A percentile compares a stretch with the other conserved stretches of the same genome.
phyloP scores from a whole-genome alignment of 139 green algal genomes.

The Asterochloris erici region DNA sequence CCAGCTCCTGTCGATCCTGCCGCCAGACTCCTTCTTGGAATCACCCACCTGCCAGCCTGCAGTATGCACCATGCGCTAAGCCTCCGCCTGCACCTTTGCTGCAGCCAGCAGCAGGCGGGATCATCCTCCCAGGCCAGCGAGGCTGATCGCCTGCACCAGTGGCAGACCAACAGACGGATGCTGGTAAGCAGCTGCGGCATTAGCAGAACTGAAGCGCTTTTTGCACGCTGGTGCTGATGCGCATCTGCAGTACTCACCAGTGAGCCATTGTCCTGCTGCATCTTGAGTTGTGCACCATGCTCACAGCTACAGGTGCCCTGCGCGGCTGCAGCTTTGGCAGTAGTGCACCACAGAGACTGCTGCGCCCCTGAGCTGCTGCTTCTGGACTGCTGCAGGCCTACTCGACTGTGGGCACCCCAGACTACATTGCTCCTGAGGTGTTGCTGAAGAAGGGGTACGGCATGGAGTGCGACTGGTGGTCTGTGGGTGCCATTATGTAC shows the following conservation, averaged over 20 bases:
- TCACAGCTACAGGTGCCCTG: too few relatives aligned
- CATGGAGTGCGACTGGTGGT: slow-evolving; percentile 98
- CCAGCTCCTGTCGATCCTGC: too few relatives aligned
- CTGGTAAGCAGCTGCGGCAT: not conserved
- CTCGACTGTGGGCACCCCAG: slow-evolving; percentile 91
- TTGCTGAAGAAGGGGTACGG: slow-evolving; percentile 98
- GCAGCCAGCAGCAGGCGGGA: not conserved
- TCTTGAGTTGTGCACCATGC: too few relatives aligned
- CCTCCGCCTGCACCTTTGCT: not conserved
- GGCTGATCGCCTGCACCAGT: slow-evolving; percentile 17
- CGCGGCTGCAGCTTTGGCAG: too few relatives aligned
- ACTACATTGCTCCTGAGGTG: slow-evolving; percentile 97
- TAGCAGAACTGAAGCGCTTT: too few relatives aligned
- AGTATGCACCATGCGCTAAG: too few relatives aligned
- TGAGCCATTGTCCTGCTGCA: too few relatives aligned
- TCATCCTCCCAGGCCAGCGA: not conserved
- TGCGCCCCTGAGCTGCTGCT: not conserved
- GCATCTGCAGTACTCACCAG: too few relatives aligned
- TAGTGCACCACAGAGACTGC: too few relatives aligned
- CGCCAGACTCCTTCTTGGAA: too few relatives aligned
- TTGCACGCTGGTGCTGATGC: too few relatives aligned
- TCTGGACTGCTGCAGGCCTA: slow-evolving; percentile 51
- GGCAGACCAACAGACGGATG: slow-evolving; percentile 17
- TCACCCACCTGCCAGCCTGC: too few relatives aligned
- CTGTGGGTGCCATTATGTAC: slow-evolving; percentile 94